Base-by-base conservation (phyloP, 306 rosid species). In the Gillenia trifoliata region DNA sequence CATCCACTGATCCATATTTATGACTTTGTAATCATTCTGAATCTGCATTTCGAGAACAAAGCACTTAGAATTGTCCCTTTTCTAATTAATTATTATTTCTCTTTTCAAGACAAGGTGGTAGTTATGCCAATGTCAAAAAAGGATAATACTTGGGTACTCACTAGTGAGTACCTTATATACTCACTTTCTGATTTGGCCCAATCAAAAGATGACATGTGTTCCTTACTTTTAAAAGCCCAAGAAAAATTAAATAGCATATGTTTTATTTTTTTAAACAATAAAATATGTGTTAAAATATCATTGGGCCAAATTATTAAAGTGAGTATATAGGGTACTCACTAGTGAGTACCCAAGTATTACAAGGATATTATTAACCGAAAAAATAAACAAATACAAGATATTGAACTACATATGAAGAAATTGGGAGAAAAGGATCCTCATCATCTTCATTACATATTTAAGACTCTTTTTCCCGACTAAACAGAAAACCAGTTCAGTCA, bases 1-100 rank as follows among this genome's bases (percentile, higher is more conserved):
- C 97, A 86, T 87, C 99, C 98, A 92, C 33, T 95, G 99, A 78
- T 95, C 99, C 96, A 87, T 86, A 85, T 95, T 95, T 81, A 95
- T 82, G 77, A 95, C 99, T 81, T 95, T 90, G 89, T 95, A 95
- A 85, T 95, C 99, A 79, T 80, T 86, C 83, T 95, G 99, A 56
- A 70, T 77, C 99, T 95, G 91, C 85, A 80, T 73, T 54, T 34
- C 72, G 31, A 73, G 79, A 41, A 72, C 26, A n/a, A 55, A 43
- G 50, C 68, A 80, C 31, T 75, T 63, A 78, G 76, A 69, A 81
- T 20, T 54, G 34, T 33, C 17, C 8, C 40, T 30, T 34, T 5
- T 50, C 22, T 50, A 40, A 40, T 40, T 40, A 40, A 6, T 11
- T 10, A 0, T 61, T n/a, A 41, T 26, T 29, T 15, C 64, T 19